Evolutionary conservation across 352 stramenopile genomes (phyloP).

Genomic region (Phytophthora parvispora): DNA sequence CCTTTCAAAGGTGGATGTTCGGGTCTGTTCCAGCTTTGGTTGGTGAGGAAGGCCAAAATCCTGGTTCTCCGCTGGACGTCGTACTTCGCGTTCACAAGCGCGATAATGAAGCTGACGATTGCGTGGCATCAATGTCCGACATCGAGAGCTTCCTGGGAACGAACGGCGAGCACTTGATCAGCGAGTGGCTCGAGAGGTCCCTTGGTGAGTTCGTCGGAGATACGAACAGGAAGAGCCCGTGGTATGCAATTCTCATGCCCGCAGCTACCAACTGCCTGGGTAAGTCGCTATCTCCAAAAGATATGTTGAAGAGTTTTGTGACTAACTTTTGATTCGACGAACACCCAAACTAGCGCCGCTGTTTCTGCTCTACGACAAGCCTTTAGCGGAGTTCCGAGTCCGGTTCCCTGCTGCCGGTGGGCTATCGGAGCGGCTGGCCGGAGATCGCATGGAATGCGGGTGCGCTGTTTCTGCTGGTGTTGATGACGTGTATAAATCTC

Average conservation of each 20-base stretch:
- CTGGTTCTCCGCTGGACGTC: conserved; percentile 10
- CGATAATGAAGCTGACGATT: background rate
- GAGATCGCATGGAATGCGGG: conserved; percentile 40
- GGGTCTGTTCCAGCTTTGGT: background rate
- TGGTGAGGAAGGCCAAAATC: background rate
- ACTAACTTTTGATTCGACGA: background rate
- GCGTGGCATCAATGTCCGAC: background rate
- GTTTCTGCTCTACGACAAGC: conserved; percentile 26
- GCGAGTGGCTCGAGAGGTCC: conserved; percentile 26
- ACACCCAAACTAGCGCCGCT: conserved; percentile 7
- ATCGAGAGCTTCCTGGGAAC: conserved; percentile 25
- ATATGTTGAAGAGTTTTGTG: background rate
- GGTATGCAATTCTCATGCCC: conserved; percentile 23
- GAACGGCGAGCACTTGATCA: conserved; percentile 31
- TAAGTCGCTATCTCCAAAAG: background rate
- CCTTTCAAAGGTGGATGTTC: conserved; percentile 1
- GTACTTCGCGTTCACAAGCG: background rate
- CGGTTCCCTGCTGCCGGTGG: conserved; percentile 3
- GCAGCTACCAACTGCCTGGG: conserved; percentile 7
- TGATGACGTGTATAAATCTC: background rate
- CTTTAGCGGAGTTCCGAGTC: conserved; percentile 11
- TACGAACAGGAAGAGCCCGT: conserved; percentile 2
- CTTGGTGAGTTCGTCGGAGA: conserved; percentile 19
- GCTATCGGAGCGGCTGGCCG: conserved; percentile 20
- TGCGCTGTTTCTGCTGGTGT: background rate